Evolutionary conservation across 495 filamentous ascomycete species (phyloP), one percentile per base, ranked within the genome.

Genomic region (Parmelia sp.): DNA sequence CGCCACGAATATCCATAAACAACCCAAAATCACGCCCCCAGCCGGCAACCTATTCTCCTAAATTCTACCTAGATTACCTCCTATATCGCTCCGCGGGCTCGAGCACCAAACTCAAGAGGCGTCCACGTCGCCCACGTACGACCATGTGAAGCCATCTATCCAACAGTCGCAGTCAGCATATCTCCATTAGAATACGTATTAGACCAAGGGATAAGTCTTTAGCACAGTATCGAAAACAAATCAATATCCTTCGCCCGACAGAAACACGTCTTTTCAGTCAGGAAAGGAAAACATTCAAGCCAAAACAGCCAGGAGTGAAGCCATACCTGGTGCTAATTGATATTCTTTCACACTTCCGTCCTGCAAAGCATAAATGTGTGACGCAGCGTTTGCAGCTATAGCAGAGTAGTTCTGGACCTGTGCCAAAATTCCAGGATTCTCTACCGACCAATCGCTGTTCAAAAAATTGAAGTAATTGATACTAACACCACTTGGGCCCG

Each of bases 71-170:
- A 27, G 25, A 27, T 9, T 29, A 12, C 47, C 12, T 51, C 47
- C 44, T 47, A 51, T 27, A 51, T 14, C 25, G 17, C 2, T 8
- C 11, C 23, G 17, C 47, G 15, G 12, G 23, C 25, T 29, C 25
- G 12, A 51, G 12, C 47, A 17, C 14, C 47, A 3, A 27, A 51
- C 10, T 51, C 47, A 27, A 29, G 23, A 51, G 23, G 25, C 29
- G 25, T 51, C 25, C 25, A 51, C 47, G 23, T 27, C 25, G 25
- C 47, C 47, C 23, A 51, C 47, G 14, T 51, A 51, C 25, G 47
- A 51, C 47, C 47, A 51, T 27, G 47, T 51, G 25, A 51, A 12
- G 29, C 47, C 47, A 51, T 51, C 47, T 51, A 9, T 29, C 47
- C 11, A 5, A 29, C 4, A 17, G 12, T 29, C 47, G 15, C 0